Conservation (phyloP, 352 stramenopile species). For the Globisporangium megalacanthum region DNA sequence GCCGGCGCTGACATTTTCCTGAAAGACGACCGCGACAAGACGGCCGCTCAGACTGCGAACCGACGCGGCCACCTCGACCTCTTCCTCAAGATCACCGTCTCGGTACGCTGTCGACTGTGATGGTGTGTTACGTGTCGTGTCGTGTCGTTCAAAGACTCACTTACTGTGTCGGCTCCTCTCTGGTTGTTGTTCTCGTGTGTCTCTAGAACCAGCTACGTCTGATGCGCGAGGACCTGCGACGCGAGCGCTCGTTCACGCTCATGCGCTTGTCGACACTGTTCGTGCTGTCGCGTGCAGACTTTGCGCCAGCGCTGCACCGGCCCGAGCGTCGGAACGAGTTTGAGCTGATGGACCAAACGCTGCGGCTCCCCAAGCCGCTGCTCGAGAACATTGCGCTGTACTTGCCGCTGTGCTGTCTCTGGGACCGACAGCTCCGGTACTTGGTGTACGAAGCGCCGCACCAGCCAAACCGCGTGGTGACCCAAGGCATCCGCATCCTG, state of each 20-base stretch:
- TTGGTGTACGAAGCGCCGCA: conserved; percentile 65
- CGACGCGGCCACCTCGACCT: conserved; percentile 76
- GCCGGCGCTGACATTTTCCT: conserved; percentile 83
- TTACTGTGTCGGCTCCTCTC: neutral
- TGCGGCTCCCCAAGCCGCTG: conserved; percentile 72
- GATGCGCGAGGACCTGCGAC: conserved; percentile 70
- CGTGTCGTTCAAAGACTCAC: too few species aligned
- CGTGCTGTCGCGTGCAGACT: conserved; percentile 41
- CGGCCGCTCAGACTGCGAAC: conserved; percentile 73
- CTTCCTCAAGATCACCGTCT: conserved; percentile 82
- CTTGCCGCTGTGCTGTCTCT: conserved; percentile 67
- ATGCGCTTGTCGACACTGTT: conserved; percentile 77
- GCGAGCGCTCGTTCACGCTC: conserved; percentile 58
- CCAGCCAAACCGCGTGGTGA: conserved; percentile 74
- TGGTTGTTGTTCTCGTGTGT: neutral
- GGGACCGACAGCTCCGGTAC: conserved; percentile 77
- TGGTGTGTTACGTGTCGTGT: too few species aligned
- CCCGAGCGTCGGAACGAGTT: conserved; percentile 38
- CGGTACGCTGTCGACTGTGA: conserved; percentile 18
- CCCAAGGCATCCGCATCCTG: conserved; percentile 73
- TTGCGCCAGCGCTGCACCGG: conserved; percentile 36
- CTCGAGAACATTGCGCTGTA: conserved; percentile 76
- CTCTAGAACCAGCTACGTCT: conserved; percentile 70
- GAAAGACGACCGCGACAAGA: conserved; percentile 86
- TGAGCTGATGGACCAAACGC: conserved; percentile 55